Base-by-base conservation (phyloP, 371 early-diverging fungal species). In the Smittium culicis region DNA sequence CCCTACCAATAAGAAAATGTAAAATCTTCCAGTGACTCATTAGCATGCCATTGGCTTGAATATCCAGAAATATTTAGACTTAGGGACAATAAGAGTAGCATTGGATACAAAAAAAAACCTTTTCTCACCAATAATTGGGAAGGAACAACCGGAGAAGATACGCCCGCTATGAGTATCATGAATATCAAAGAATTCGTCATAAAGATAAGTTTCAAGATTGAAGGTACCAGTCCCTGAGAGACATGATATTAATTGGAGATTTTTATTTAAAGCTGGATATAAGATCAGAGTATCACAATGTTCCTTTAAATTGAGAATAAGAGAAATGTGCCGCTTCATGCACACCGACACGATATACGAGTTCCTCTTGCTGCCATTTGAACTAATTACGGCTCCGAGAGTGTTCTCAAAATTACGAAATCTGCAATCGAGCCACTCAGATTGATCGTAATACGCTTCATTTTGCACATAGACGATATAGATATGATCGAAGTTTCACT, bases 291-390 rank as follows among this genome's bases (percentile, higher is more conserved):
- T 76, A 76, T 24, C 72, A 72, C 61, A 70, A 72, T 25, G 76
- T 76, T 65, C 76, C 76, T 0, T 66, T 76, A 25, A 69, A 72
- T 24, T 45, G 14, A 45, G 8, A 14, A 20, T 45, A 14, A 45
- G 45, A 8, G 14, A 45, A 45, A 45, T 45, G 45, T 45, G 45
- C 20, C 45, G 45, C 14, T 79, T 80, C 58, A 56, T 68, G n/a
- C 80, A 79, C 74, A 70, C 76, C 31, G 73, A 73, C 20, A 67
- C 73, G 30, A 67, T 70, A 25, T 81, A 79, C 68, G 80, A 79
- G 68, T 82, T 74, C 72, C 68, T 68, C 1, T 73, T 76, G 0
- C 64, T 75, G 28, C 73, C 80, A 0, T 82, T 82, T 65, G 82
- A 79, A 3, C 72, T 82, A 0, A 74, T 77, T 1, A 72, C 77